Conservation (phyloP, 164 flowering plant genomes). For the Piper longum region DNA sequence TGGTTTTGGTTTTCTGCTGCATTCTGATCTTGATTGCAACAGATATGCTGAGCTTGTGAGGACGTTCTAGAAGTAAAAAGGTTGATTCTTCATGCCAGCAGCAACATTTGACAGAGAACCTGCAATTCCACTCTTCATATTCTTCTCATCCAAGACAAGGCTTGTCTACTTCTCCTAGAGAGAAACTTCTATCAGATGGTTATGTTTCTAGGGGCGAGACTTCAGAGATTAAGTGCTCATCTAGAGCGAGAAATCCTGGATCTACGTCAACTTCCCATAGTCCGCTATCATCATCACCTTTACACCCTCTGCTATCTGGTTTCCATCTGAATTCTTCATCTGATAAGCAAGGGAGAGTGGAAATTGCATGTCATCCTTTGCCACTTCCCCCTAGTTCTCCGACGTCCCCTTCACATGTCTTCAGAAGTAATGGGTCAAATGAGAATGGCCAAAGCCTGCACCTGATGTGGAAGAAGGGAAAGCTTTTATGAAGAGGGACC, state of each 20-base stretch:
- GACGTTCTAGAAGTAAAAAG: constrained; percentile 2
- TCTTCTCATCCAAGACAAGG: constrained; percentile 1
- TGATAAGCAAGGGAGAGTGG: too few relatives aligned
- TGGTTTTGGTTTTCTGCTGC: constrained; percentile 1
- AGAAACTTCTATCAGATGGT: constrained; percentile 3
- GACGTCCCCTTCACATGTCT: too few relatives aligned
- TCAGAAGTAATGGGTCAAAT: too few relatives aligned
- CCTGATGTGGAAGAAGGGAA: too few relatives aligned
- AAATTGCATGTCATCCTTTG: constrained; percentile 46
- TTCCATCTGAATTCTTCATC: too few relatives aligned
- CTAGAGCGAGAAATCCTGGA: constrained; percentile 49
- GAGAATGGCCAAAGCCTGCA: too few relatives aligned
- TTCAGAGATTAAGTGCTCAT: constrained; percentile 25
- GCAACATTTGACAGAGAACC: constrained; percentile 6
- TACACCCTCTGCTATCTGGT: constrained; percentile 32
- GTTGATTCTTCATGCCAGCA: constrained; percentile 3
- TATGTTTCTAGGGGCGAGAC: constrained; percentile 29
- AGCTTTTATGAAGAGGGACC: too few relatives aligned
- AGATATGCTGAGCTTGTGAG: constrained; percentile 1
- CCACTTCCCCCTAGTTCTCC: constrained; percentile 80
- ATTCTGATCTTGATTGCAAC: neutral
- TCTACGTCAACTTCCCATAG: constrained; percentile 37
- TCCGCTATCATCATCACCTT: constrained; percentile 51
- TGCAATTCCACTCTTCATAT: neutral
- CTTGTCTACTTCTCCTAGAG: constrained; percentile 10